A percentile compares a stretch with the other conserved stretches of the same genome.
phyloP scores from a whole-genome alignment of 352 stramenopile species.

The Phytophthora pini region DNA sequence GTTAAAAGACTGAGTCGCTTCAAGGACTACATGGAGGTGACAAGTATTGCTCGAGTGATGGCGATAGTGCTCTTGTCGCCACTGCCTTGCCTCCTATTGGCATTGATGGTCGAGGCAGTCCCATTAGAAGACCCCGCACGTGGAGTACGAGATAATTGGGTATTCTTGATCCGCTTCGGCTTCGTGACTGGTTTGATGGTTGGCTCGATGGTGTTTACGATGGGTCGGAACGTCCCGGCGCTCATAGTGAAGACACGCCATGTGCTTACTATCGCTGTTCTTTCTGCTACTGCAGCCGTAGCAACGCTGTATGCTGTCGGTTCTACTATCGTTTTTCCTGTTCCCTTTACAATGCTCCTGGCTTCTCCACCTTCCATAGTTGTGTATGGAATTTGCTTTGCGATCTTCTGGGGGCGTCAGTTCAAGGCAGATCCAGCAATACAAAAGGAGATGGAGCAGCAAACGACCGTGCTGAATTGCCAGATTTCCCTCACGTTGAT shows the following conservation, averaged over 20 bases:
- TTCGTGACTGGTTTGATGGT: conserved; percentile 16
- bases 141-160: conserved; percentile 16
- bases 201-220: conserved; percentile 19
- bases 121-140: conserved; percentile 17
- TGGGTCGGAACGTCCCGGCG: conserved; percentile 16
- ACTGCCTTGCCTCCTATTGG: conserved; percentile 11
- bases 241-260: conserved; percentile 16
- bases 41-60: conserved; percentile 5
- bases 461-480: conserved; percentile 24
- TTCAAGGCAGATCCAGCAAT: conserved; percentile 20
- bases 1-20: conserved; percentile 14
- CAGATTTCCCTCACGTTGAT: conserved; percentile 25
- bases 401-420: conserved; percentile 20
- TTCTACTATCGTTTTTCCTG: conserved; percentile 18
- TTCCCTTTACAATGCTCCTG: conserved; percentile 21
- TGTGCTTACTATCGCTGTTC: conserved; percentile 13
- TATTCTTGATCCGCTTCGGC: conserved; percentile 23
- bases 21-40: conserved; percentile 9
- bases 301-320: conserved; percentile 14
- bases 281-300: conserved; percentile 6
- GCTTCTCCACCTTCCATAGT: conserved; percentile 19
- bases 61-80: conserved; percentile 15
- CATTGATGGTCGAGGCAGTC: conserved; percentile 19
- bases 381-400: conserved; percentile 21
- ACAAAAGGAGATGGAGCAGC: conserved; percentile 18